Conservation (phyloP, 805 yeast species). For the Candida hungchunana region DNA sequence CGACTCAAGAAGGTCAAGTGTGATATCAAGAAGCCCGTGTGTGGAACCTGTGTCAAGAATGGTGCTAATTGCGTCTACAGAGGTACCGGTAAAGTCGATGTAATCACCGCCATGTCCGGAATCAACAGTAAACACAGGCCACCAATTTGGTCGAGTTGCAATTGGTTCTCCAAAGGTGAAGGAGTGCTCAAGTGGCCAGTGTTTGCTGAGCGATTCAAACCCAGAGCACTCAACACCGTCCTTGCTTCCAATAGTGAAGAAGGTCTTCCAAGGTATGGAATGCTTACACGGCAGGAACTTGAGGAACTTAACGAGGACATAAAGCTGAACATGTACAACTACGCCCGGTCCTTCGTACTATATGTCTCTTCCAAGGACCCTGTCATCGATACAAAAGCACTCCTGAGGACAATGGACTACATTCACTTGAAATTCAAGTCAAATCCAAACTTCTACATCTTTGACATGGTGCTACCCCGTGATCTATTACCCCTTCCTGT, state of each 20-base stretch:
- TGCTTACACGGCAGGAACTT: slow-evolving; percentile 10
- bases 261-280: slow-evolving; percentile 9
- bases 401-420: slow-evolving; percentile 13
- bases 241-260: slow-evolving; percentile 9
- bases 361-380: slow-evolving; percentile 24
- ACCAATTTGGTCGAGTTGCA: slow-evolving; percentile 20
- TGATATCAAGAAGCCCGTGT: slow-evolving; percentile 40
- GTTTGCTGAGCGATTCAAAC: slow-evolving; percentile 11
- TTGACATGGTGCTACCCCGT: slow-evolving; percentile 11
- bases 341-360: slow-evolving; percentile 14
- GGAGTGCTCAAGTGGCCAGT: slow-evolving; percentile 21
- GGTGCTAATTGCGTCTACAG: slow-evolving; percentile 19
- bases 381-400: slow-evolving; percentile 9
- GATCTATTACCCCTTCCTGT: slow-evolving; percentile 16
- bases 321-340: slow-evolving; percentile 4
- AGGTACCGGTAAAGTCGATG: slow-evolving; percentile 1
- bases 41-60: slow-evolving; percentile 36
- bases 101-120: slow-evolving; percentile 8
- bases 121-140: slow-evolving; percentile 5
- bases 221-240: slow-evolving; percentile 9
- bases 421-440: slow-evolving; percentile 1
- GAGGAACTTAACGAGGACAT: slow-evolving; percentile 7
- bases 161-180: slow-evolving; percentile 21
- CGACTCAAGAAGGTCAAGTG: slow-evolving; percentile 44
- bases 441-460: slow-evolving; percentile 5